Conservation (phyloP, 1,139 yeast species). For the Debaryomyces udenii region DNA sequence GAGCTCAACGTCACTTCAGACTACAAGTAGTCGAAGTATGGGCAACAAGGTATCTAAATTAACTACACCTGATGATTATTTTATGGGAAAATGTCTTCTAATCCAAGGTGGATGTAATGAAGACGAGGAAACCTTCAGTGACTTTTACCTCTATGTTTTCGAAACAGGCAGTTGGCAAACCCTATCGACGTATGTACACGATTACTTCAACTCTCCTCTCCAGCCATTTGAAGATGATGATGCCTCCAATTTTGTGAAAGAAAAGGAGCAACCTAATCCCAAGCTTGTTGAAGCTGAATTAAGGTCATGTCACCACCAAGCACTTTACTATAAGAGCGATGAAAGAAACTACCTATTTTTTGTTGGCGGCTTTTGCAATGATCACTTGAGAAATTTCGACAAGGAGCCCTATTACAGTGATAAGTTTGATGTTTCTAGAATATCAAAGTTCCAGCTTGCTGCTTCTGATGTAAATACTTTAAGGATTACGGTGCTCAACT, state of each 20-base stretch:
- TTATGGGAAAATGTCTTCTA: conserved; percentile 33
- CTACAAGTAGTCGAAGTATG: conserved; percentile 15
- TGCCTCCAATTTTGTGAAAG: conserved; percentile 22
- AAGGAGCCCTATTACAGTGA: conserved; percentile 31
- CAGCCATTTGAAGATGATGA: conserved; percentile 37
- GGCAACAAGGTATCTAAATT: conserved; percentile 9
- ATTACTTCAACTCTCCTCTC: conserved; percentile 34
- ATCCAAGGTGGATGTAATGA: conserved; percentile 50
- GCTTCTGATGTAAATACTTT: conserved; percentile 33
- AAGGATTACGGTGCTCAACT: conserved; percentile 41
- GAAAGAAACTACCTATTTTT: conserved; percentile 44
- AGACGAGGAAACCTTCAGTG: conserved; percentile 31
- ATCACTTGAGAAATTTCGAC: conserved; percentile 39
- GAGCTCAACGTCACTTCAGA: conserved; percentile 24
- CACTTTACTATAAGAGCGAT: conserved; percentile 38
- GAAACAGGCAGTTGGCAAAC: conserved; percentile 40
- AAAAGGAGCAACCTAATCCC: conserved; percentile 31
- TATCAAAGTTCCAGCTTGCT: conserved; percentile 34
- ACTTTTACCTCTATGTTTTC: conserved; percentile 38
- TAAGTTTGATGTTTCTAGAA: conserved; percentile 41
- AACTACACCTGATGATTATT: conserved; percentile 24
- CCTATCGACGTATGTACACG: conserved; percentile 38
- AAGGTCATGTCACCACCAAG: conserved; percentile 47
- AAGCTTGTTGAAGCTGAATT: conserved; percentile 45
- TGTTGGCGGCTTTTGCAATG: conserved; percentile 45